Base-by-base conservation (phyloP, 2,329 filamentous ascomycete species). In the Beauveria pseudobassiana region DNA sequence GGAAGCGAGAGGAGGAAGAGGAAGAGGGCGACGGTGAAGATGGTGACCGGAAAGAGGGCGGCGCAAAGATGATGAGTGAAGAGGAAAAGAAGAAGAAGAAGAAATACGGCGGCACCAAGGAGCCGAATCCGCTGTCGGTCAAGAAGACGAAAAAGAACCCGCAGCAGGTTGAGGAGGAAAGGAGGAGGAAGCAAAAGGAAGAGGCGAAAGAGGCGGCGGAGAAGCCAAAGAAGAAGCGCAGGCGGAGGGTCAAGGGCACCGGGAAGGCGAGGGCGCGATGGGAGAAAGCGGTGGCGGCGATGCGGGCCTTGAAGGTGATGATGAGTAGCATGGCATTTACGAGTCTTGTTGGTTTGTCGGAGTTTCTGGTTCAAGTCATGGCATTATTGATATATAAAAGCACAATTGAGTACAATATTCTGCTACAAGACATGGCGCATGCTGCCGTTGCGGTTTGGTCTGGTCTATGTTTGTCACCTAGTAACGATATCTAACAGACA, bases 61-160 rank as follows among this genome's bases (percentile, higher is more conserved):
- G 51, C 22, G 65, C 24, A 9, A 64, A 69, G 10, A 68, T 65
- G 45, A 61, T 50, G 22, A 62, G 58, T 2, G 64, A 61, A 24
- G 69, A 74, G 63, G 76, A 74, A 69, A 78, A 79, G 69, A 82
- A 86, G 72, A 85, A 83, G 71, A 84, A 83, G 71, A 84, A 81
- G 72, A 83, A 81, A 69, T 71, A 70, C 24, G 82, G 81, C 63
- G 88, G 87, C 1, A 81, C 80, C 3, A 90, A 89, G 71, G 85
- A 82, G 22, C 87, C 87, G 1, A 91, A 91, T 71, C 88, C 88
- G 9, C 74, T 91, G 59, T 83, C 87, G 56, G 79, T 89, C 58
- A 88, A 88, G 77, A 91, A 90, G 75, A 66, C 82, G 30, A 89
- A 88, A 77, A 85, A 84, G 70, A 71, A 73, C 63, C 53, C 65